Evolutionary conservation across 306 rosid genomes (phyloP).

Genomic region (Pyrus betulifolia): DNA sequence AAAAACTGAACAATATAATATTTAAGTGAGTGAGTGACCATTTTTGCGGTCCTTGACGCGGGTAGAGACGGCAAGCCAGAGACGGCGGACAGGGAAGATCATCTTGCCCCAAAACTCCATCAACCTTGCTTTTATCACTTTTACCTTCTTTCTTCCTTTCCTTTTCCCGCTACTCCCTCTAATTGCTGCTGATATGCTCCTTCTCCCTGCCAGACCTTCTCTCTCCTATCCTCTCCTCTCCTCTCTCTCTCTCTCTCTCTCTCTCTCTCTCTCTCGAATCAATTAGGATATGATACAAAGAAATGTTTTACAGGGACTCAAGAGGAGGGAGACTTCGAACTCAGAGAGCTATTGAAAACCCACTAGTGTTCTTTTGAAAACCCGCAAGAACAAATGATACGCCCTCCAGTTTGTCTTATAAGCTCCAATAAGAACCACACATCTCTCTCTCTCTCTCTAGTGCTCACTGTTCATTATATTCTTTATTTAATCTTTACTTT

Average conservation of each 20-base stretch:
- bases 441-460: background rate
- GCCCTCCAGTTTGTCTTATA: background rate
- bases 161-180: conserved; percentile 16
- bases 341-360: background rate
- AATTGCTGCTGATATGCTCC: conserved; percentile 19
- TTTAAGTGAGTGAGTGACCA: conserved; percentile 24
- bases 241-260: background rate
- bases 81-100: conserved; percentile 68
- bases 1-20: background rate
- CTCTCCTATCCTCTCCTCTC: no score
- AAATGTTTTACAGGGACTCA: background rate
- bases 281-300: background rate
- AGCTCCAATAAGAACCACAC: background rate
- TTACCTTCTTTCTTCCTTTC: conserved; percentile 25
- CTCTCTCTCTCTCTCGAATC: background rate
- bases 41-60: conserved; percentile 53
- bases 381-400: background rate
- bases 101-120: conserved; percentile 60
- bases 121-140: conserved; percentile 23
- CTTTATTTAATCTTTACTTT: background rate
- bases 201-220: conserved; percentile 54
- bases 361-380: no score
- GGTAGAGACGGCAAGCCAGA: conserved; percentile 57
- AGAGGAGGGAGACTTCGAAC: background rate
- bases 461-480: background rate